phyloP scores from a whole-genome alignment of 2,329 filamentous ascomycete genomes.

The Phaeosphaeriaceae sp. region DNA sequence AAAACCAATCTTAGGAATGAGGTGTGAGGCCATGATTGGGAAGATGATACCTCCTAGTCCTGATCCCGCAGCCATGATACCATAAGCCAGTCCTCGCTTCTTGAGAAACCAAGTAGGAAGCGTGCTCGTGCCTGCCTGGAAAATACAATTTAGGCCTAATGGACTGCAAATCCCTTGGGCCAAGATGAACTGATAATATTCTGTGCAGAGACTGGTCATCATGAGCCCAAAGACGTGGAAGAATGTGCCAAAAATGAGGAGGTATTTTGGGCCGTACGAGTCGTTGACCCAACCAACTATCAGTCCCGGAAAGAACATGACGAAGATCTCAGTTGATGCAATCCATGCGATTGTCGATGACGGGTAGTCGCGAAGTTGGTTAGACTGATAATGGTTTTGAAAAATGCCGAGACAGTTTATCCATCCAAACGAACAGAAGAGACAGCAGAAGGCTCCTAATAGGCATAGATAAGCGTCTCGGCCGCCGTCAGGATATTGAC shows the following conservation, averaged over 20 bases:
- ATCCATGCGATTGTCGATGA: constrained; percentile 56
- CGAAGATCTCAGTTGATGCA: constrained; percentile 51
- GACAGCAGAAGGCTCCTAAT: constrained; percentile 33
- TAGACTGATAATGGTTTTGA: constrained; percentile 54
- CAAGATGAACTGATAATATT: constrained; percentile 63
- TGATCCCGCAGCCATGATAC: constrained; percentile 57
- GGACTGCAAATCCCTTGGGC: constrained; percentile 61
- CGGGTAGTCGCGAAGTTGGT: constrained; percentile 50
- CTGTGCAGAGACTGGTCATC: constrained; percentile 64
- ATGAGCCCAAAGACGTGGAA: constrained; percentile 67
- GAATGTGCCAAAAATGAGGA: constrained; percentile 61
- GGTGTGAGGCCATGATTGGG: constrained; percentile 65
- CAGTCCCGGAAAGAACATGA: constrained; percentile 62
- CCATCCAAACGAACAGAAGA: constrained; percentile 51
- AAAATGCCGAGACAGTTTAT: constrained; percentile 55
- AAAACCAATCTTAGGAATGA: constrained; percentile 63
- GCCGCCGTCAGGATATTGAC: constrained; percentile 48
- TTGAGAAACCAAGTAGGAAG: constrained; percentile 58
- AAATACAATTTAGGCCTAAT: constrained; percentile 59
- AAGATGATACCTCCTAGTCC: constrained; percentile 64
- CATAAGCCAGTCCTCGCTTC: constrained; percentile 56
- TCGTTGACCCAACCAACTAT: constrained; percentile 70
- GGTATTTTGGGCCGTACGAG: constrained; percentile 64
- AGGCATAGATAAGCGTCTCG: constrained; percentile 43
- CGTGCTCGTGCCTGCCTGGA: constrained; percentile 57